Base-by-base conservation (phyloP, 768 basidiomycete genomes). In the Clitopilus hobsonii region DNA sequence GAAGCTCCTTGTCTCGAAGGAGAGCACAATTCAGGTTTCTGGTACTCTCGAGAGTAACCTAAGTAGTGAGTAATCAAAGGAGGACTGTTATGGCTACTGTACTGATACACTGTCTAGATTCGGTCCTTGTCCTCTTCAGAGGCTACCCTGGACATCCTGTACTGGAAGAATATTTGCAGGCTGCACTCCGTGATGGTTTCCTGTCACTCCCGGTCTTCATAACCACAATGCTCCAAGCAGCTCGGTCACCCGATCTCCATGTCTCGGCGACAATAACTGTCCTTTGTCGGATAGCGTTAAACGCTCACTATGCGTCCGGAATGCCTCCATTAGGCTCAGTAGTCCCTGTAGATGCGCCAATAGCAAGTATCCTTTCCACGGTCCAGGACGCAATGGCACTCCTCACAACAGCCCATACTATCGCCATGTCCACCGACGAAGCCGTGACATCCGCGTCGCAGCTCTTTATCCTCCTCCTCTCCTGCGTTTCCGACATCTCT, bases 141-240 rank as follows among this genome's bases (percentile, higher is more conserved):
- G 77, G 79, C 48, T 87, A 88, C 61, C 85, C 87, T 22, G 88
- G 83, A n/a, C 83, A 88, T 63, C 80, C 81, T 18, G 75, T 75
- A 41, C 76, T 92, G n/a, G 79, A 82, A 55, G 78, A 74, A 41
- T 92, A 92, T 63, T 68, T 91, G 50, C 81, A 75, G 59, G 65
- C 70, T 54, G 86, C 87, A 4, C 73, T 91, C 24, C 70, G 78
- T 54, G 73, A 78, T 41, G 76, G 79, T 8, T 67, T 84, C 38
- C 67, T 90, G 14, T 81, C 86, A 6, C 68, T 86, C 20, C 66
- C 81, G 8, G 76, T 74, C 13, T 89, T 86, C 61, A 77, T 89
- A 6, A 66, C 83, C 3, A 84, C 84, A 2, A 83, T 91, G 55
- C 78, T 91, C 18, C 80, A 80, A 55, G 87, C 84, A 4, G 83